These are phyloP conservation scores for Aspergillus neoniger DNA, from an alignment of 2,329 filamentous ascomycete genomes.

Conservation along the genomic window DNA sequence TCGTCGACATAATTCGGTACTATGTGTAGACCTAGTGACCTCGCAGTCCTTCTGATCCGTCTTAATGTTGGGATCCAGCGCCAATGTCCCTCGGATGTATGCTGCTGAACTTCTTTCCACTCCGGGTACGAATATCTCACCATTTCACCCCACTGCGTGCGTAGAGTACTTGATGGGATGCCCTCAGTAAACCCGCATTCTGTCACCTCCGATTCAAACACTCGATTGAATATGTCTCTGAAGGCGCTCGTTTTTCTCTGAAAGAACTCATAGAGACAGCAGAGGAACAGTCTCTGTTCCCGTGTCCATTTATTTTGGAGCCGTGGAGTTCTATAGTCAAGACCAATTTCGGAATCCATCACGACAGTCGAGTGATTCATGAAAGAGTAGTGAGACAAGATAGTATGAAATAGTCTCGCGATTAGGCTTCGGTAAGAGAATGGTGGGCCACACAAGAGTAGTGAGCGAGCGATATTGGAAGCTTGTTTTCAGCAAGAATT, in stretches of 20 bases:
- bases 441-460: too few relatives aligned
- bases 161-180: conserved; percentile 13
- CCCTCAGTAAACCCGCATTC: conserved; percentile 21
- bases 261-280: conserved; percentile 31
- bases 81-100: conserved; percentile 19
- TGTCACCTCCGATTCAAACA: conserved; percentile 26
- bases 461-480: neutral
- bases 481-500: too few relatives aligned
- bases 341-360: neutral
- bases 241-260: conserved; percentile 10
- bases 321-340: neutral
- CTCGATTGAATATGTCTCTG: conserved; percentile 28
- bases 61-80: conserved; percentile 19
- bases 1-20: conserved; percentile 15
- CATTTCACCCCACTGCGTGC: conserved; percentile 29
- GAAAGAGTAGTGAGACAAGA: neutral
- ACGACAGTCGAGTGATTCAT: neutral
- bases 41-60: conserved; percentile 19
- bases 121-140: conserved; percentile 15
- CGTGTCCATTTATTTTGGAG: conserved; percentile 21
- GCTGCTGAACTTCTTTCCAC: conserved; percentile 28
- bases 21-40: conserved; percentile 3
- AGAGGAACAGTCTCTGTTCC: conserved; percentile 24
- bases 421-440: neutral
- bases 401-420: neutral